Percentiles rank a stretch among this genome's conserved stretches.
Evolutionary conservation across 352 stramenopile species (phyloP).

Genomic region (Aphanomyces astaci): DNA sequence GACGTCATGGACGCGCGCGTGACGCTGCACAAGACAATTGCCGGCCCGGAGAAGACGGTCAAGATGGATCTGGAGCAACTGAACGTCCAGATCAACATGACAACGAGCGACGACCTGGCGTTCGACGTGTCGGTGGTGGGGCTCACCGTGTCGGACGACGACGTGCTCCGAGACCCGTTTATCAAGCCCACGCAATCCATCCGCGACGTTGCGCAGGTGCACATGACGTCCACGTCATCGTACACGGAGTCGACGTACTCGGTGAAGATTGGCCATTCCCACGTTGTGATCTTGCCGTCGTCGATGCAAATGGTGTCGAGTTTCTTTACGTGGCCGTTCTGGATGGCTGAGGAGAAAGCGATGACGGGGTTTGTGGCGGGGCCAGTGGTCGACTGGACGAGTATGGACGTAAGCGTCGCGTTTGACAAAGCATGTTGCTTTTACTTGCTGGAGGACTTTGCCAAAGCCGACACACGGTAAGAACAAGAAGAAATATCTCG

Average conservation of each 20-base stretch:
- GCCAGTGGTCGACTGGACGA: conserved; percentile 59
- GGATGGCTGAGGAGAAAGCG: conserved; percentile 35
- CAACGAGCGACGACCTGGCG: conserved; percentile 77
- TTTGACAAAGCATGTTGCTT: conserved; percentile 53
- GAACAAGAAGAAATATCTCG: too few relatives aligned
- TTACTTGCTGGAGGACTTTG: conserved; percentile 78
- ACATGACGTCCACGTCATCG: conserved; percentile 67
- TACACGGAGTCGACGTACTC: conserved; percentile 70
- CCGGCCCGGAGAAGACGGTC: conserved; percentile 33
- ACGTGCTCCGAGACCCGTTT: conserved; percentile 55
- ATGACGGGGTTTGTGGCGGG: conserved; percentile 64
- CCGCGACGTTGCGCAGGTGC: conserved; percentile 64
- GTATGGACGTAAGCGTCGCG: conserved; percentile 58
- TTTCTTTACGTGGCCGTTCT: conserved; percentile 62
- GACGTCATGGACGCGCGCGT: conserved; percentile 68
- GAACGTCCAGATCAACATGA: conserved; percentile 62
- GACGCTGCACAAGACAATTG: conserved; percentile 48
- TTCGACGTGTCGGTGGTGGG: conserved; percentile 49
- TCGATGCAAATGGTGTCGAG: conserved; percentile 48
- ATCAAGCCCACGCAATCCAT: conserved; percentile 42
- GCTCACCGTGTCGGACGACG: conserved; percentile 49
- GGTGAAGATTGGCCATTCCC: conserved; percentile 59
- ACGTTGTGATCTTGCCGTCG: conserved; percentile 65
- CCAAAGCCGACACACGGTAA: conserved; percentile 45
- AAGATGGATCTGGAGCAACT: conserved; percentile 79